Evolutionary conservation across 805 yeast genomes (phyloP).

Genomic region (Metschnikowia gruessii): DNA sequence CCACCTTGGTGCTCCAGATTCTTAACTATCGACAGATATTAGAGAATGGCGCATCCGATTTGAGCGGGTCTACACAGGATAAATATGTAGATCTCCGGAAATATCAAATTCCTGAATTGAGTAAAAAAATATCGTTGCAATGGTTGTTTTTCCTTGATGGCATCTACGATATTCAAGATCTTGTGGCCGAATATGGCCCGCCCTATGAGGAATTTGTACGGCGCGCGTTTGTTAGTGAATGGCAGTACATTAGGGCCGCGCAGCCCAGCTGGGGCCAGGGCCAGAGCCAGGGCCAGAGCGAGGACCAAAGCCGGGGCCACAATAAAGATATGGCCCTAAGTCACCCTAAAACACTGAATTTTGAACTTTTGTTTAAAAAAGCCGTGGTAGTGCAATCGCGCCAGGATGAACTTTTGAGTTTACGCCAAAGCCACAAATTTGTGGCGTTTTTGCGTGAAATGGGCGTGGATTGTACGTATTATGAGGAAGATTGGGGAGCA

Average conservation of each 20-base stretch:
- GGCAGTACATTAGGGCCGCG: conserved; percentile 24
- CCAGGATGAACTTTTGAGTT: conserved; percentile 61
- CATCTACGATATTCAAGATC: conserved; percentile 52
- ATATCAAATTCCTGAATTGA: too few species aligned
- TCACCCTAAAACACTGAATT: neutral
- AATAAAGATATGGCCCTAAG: too few species aligned
- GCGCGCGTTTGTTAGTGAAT: conserved; percentile 48
- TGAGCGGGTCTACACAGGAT: neutral
- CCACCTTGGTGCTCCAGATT: conserved; percentile 60
- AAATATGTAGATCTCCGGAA: too few species aligned
- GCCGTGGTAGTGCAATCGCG: conserved; percentile 56
- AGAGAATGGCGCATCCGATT: conserved; percentile 12
- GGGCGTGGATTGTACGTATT: conserved; percentile 11
- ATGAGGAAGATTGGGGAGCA: conserved; percentile 45
- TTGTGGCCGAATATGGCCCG: conserved; percentile 59
- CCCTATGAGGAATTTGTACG: conserved; percentile 52
- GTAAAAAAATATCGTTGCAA: too few species aligned
- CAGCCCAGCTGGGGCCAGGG: conserved; percentile 22
- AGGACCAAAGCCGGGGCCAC: too few species aligned
- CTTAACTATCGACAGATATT: conserved; percentile 28
- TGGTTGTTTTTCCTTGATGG: conserved; percentile 58
- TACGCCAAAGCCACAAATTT: conserved; percentile 47
- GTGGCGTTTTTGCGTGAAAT: conserved; percentile 28
- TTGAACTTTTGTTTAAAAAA: conserved; percentile 9
- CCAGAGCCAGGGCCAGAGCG: neutral